Percentiles rank a stretch among this genome's conserved stretches.
These are phyloP conservation scores for Terana coerulea DNA, from an alignment of 768 basidiomycete genomes.

Conservation along the genomic window DNA sequence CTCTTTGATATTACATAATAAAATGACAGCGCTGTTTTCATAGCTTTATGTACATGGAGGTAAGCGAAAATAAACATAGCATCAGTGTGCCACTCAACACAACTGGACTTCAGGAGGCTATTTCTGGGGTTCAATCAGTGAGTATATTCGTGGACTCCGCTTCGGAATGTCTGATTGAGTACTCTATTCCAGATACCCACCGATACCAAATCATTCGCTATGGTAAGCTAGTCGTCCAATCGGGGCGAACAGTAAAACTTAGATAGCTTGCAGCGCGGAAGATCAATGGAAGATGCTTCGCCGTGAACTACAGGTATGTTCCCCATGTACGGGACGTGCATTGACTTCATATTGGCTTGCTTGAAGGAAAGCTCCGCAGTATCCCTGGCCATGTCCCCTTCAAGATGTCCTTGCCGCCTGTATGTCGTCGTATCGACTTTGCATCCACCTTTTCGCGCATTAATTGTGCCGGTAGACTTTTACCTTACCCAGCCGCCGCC, in stretches of 20 bases:
- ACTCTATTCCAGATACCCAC: constrained; percentile 43
- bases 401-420: constrained; percentile 78
- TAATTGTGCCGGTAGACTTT: constrained; percentile 41
- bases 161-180: constrained; percentile 1
- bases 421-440: constrained; percentile 27
- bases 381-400: constrained; percentile 75
- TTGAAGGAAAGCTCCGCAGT: constrained; percentile 74
- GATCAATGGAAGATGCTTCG: constrained; percentile 64
- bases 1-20: too few species aligned
- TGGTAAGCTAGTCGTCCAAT: constrained; percentile 39
- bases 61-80: too few species aligned
- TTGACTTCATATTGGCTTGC: not conserved
- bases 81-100: not conserved
- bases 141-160: constrained; percentile 13
- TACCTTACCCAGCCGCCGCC: constrained; percentile 72
- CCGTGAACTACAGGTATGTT: constrained; percentile 48
- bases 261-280: constrained; percentile 61
- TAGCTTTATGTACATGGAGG: constrained; percentile 69
- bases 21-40: constrained; percentile 16
- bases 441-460: not conserved
- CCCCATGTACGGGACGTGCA: not conserved
- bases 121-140: constrained; percentile 64
- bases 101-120: constrained; percentile 64
- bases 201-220: constrained; percentile 58
- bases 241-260: too few species aligned